Base-by-base conservation (phyloP, 163 green algal genomes). In the Chloroidium sp. region DNA sequence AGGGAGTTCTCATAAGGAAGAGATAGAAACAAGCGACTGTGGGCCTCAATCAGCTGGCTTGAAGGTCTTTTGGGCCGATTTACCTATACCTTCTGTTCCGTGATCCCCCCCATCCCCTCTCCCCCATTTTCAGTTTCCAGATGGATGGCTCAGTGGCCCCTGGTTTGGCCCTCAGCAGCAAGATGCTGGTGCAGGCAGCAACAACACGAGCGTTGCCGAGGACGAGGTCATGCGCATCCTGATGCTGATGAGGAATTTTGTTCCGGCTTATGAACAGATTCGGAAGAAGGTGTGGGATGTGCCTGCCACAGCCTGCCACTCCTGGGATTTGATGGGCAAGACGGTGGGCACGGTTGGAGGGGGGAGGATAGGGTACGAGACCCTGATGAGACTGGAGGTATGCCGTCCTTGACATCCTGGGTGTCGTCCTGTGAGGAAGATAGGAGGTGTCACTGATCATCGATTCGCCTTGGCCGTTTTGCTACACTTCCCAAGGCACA, bases 131-230 rank as follows among this genome's bases (percentile, higher is more conserved):
- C 6, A 72, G 67, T 72, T 72, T 72, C 6, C 67, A 6, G 36
- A 36, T 36, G 36, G 36, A 36, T 36, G 36, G 36, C 36, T 36
- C 36, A 36, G 36, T 36, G 36, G 36, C 36, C 36, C 36, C 36
- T 36, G 36, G 10, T 72, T 72, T 72, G 67, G 10, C 67, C 67
- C 6, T n/a, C 6, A 72, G 10, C 6, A 72, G 10, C 67, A n/a
- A n/a, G 67, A 72, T 72, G 6, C 10, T 72, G 10, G 6, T 10
- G 67, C 67, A 72, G 83, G 83, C 75, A 76, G 14, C 78, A 87
- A 87, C 74, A 75, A 79, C 0, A 78, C 79, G 60, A 86, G 79
- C 69, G 82, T 86, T 2, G 82, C 81, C 62, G 81, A 86, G 82
- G 74, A 88, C 61, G 79, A 80, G 0, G 69, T 88, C 58, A 84